Conservation (phyloP, 208 protist species). For the Leishmania lainsoni region DNA sequence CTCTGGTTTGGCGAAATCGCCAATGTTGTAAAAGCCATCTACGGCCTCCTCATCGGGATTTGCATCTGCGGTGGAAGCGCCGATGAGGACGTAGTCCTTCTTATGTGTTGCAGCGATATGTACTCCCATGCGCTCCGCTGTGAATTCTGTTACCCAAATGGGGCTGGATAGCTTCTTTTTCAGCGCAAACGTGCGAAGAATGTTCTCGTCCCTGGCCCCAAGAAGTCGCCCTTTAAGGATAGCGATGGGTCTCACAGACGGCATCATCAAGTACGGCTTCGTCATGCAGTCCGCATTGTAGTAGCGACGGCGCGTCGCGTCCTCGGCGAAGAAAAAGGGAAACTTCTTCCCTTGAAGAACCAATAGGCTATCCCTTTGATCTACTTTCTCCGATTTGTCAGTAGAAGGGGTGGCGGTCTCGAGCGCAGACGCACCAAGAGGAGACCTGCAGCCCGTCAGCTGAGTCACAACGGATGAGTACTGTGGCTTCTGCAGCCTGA, state of each 20-base stretch:
- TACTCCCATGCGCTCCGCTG: constrained; percentile 66
- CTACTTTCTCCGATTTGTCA: constrained; percentile 1
- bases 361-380: constrained; percentile 1
- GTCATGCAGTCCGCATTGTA: constrained; percentile 83
- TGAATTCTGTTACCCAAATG: constrained; percentile 75
- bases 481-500: constrained; percentile 59
- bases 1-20: constrained; percentile 67
- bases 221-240: constrained; percentile 81
- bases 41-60: constrained; percentile 47
- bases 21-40: constrained; percentile 88
- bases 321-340: constrained; percentile 79
- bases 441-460: constrained; percentile 23
- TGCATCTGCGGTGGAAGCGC: constrained; percentile 51
- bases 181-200: constrained; percentile 76
- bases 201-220: constrained; percentile 76
- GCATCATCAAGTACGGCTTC: constrained; percentile 77
- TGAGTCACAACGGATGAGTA: constrained; percentile 32
- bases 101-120: constrained; percentile 56
- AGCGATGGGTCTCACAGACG: constrained; percentile 77
- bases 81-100: constrained; percentile 73
- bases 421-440: constrained; percentile 36
- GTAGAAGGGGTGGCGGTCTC: neutral
- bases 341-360: constrained; percentile 8
- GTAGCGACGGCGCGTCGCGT: constrained; percentile 84
- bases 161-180: constrained; percentile 88